Base-by-base conservation (phyloP, 805 yeast genomes). In the Limtongozyma cylindracea region DNA sequence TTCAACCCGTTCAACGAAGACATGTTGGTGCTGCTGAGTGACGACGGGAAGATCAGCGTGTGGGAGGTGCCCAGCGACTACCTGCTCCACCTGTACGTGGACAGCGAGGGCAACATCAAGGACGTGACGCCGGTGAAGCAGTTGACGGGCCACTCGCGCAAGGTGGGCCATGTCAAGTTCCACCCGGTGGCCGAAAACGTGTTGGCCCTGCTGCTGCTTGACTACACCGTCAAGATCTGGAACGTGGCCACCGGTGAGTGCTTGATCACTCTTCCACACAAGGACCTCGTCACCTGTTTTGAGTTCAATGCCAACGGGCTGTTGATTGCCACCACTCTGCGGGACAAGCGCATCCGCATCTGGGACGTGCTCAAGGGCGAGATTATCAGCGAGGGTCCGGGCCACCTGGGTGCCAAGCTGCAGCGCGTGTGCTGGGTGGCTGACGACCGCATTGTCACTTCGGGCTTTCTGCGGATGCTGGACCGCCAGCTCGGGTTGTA, bases 401-500 rank as follows among this genome's bases (percentile, higher is more conserved):
- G 92, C 10, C 98, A 88, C 40, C 50, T 72, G 3, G 96, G 96
- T 28, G 94, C 95, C 17, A 88, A 88, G 43, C 68, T 76, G 16
- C 61, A 82, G 12, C 65, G 96, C 42, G 72, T 77, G 18, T 64
- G 62, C 10, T 88, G 98, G 96, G 49, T 84, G 28, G 95, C 96
- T 17, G 65, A 76, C 35, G 72, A 82, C 37, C 61, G 95, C 33
- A 49, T 88, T 17, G 72, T 69, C 22, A 84, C 98, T 18, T 82
- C 98, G 6, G 99, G 99, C 2, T 88, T 88, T 43, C 77, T 92
- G 13, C 64, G 73, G 37, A 56, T 76, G 32, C 74, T 92, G 20
- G 96, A 88, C 39, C 77, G 99, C 41, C 96, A 88, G 48, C 53
- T 84, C 27, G 98, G 88, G 34, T 54, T 88, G 25, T 88, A 98